phyloP scores from a whole-genome alignment of 768 basidiomycete species.

The Thelephora ganbajun region DNA sequence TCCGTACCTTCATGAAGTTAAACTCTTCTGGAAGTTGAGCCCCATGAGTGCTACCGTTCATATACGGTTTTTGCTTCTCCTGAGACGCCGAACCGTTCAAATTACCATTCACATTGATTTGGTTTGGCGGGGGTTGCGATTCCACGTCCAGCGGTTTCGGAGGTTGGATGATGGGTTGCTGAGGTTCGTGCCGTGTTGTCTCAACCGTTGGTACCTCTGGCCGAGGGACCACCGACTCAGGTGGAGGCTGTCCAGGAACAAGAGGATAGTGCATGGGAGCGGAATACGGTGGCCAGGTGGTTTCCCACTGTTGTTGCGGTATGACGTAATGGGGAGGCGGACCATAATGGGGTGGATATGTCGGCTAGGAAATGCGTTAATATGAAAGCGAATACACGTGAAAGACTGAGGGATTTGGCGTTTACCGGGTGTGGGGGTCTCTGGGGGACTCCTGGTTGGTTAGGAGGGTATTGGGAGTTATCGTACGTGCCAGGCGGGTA shows the following conservation, averaged over 20 bases:
- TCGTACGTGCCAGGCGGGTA: constrained; percentile 17
- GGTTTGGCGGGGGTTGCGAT: constrained; percentile 7
- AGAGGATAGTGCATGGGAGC: constrained; percentile 4
- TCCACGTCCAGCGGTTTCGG: constrained; percentile 11
- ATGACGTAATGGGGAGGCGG: constrained; percentile 16
- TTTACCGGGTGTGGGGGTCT: constrained; percentile 17
- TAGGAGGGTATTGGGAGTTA: constrained; percentile 12
- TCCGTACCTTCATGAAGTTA: constrained; percentile 28
- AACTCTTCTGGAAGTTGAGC: constrained; percentile 7
- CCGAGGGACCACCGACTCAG: constrained; percentile 9
- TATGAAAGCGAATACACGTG: constrained; percentile 1
- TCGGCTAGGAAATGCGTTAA: constrained; percentile 10
- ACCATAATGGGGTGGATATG: constrained; percentile 14
- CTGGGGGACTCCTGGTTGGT: constrained; percentile 15
- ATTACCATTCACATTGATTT: too few relatives aligned
- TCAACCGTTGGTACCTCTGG: constrained; percentile 8
- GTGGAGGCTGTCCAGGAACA: too few relatives aligned
- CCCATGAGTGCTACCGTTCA: too few relatives aligned
- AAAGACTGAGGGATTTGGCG: constrained; percentile 5
- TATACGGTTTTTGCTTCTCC: too few relatives aligned
- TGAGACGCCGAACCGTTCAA: too few relatives aligned
- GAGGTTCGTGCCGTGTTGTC: constrained; percentile 5
- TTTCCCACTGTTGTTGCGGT: constrained; percentile 13
- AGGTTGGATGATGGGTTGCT: constrained; percentile 6
- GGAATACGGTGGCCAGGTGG: constrained; percentile 20